Base-by-base conservation (phyloP, 768 basidiomycete genomes). In the Pulveroboletus sp. region DNA sequence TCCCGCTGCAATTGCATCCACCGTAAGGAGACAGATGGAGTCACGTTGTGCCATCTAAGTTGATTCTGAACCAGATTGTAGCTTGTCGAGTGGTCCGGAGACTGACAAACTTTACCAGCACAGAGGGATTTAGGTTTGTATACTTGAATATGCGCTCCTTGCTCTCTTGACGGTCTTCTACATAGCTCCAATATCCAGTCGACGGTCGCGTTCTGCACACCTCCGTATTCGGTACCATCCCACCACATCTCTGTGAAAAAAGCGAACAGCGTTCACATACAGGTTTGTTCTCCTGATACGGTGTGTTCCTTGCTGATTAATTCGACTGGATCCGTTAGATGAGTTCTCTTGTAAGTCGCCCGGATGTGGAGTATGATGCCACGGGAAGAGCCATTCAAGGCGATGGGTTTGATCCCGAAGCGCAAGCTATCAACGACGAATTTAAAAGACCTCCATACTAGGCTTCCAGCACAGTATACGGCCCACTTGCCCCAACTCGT, bases 1-100 rank as follows among this genome's bases (percentile, higher is more conserved):
- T 38, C 85, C 85, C 3, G 83, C 85, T 31, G 83, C 83, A 15
- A 78, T 86, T 51, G 76, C 79, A 4, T 82, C 82, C 37, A 86
- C 84, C 35, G 85, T 86, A 51, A 57, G 75, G 33, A 12, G 14
- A 31, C 11, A 0, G 8, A 35, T 37, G 8, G 5, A 26, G 14
- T 10, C 15, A 3, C 11, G 43, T 27, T 10, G 0, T 14, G 12
- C 4, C 15, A 14, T 43, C 5, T 14, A 24, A 27, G 21, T 41
- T 46, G 30, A 56, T n/a, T 32, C 12, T 45, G 36, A 36, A 46
- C n/a, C 52, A 86, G 83, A 85, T 86, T 56, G 85, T 84, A 5
- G 83, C 77, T 1, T 76, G 72, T 50, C 75, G 77, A 31, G 80
- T 73, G 12, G 84, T 86, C n/a, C 80, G 85, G 43, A 76, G 85